Conservation (phyloP, 208 protist genomes). For the Leishmania tarentolae region DNA sequence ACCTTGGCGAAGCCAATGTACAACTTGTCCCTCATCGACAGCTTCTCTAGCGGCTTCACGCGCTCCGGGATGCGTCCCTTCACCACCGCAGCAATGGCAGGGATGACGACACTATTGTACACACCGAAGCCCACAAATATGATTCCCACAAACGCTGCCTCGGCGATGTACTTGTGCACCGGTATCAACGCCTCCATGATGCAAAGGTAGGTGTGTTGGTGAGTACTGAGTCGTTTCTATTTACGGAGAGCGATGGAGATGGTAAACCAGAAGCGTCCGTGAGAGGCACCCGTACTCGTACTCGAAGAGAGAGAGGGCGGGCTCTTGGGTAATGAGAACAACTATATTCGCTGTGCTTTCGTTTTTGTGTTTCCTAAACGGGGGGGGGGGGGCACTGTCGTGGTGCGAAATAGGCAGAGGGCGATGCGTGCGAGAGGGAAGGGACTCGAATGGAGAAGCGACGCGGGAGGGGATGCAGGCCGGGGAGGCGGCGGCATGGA, state of each 20-base stretch:
- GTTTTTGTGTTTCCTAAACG: neutral
- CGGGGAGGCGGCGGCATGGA: neutral
- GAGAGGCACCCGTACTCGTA: neutral
- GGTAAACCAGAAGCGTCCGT: neutral
- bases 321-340: neutral
- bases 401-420: neutral
- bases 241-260: constrained; percentile 1
- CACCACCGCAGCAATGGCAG: constrained; percentile 39
- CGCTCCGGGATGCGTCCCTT: constrained; percentile 44
- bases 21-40: constrained; percentile 54
- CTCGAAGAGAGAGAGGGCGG: neutral
- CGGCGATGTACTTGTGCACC: constrained; percentile 17
- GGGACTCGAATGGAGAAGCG: neutral
- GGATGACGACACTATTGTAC: constrained; percentile 60
- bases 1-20: constrained; percentile 63
- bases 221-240: neutral
- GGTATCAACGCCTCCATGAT: constrained; percentile 16
- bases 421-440: neutral
- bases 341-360: neutral
- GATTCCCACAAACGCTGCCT: constrained; percentile 39
- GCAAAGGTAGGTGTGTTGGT: neutral
- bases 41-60: constrained; percentile 43
- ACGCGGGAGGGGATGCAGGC: neutral
- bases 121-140: constrained; percentile 69
- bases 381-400: neutral